Base-by-base conservation (phyloP, 345 rosid species). In the Pistacia vera region DNA sequence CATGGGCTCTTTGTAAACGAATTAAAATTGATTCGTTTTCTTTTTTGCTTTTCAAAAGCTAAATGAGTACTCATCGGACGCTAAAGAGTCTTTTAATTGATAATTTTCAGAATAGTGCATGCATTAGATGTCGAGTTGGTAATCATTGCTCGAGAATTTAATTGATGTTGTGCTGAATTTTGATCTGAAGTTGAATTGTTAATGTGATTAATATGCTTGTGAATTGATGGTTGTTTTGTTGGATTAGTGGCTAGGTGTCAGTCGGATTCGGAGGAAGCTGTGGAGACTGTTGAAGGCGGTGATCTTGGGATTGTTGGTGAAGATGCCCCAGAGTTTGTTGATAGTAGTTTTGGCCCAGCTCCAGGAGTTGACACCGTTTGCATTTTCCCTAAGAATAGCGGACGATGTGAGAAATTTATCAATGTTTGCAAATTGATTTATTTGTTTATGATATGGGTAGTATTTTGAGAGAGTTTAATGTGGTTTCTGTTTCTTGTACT, bases 381-480 rank as follows among this genome's bases (percentile, higher is more conserved):
- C 38, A 85, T 92, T 77, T 95, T 92, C 86, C 99, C 93, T 59
- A 88, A 91, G 73, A 93, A 93, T 77, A 87, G 88, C 1, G 95
- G 91, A 10, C 90, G 86, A 81, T 30, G 98, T 91, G 75, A 70
- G 84, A 33, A 63, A 13, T 58, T 72, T 68, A 14, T 20, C 14
- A 11, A 18, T 33, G 10, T 2, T 65, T 25, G 59, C 13, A 3
- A 44, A 11, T 38, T 44, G 22, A 49, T 18, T 11, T 51, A 41
- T 22, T 12, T 56, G 51, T 75, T 13, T 66, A 14, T 74, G 25
- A 14, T 11, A 14, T 11, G 13, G 55, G 3, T 35, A 56, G 33
- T 74, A 49, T 55, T 49, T 74, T 63, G n/a, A 22, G 51, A 41
- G 16, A 11, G 67, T 61, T 79, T 62, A 62, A 57, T 63, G 11